Percentiles rank a stretch among this genome's conserved stretches.
phyloP scores from a whole-genome alignment of 208 protist genomes.

The Trypanosoma rangeli region DNA sequence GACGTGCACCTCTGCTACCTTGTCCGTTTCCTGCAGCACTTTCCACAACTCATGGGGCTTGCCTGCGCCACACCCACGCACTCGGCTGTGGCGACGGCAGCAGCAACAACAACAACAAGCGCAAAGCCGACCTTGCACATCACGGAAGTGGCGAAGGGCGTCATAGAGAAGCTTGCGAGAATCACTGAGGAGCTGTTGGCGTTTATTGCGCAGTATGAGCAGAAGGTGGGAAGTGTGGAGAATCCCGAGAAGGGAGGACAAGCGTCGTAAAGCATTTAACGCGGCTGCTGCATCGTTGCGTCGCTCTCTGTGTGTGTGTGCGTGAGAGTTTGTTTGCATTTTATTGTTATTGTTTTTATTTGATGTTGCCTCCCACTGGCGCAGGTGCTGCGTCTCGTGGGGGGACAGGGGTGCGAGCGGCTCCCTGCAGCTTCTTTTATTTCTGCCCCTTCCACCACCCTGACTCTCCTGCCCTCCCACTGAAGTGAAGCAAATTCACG shows the following conservation, averaged over 20 bases:
- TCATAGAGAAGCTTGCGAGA: slow-evolving; percentile 61
- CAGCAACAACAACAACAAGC: neutral
- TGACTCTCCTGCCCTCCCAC: neutral
- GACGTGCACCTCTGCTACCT: slow-evolving; percentile 70
- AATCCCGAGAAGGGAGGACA: neutral
- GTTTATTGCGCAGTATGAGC: slow-evolving; percentile 60
- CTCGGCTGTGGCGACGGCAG: no score
- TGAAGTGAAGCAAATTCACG: neutral
- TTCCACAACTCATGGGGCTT: slow-evolving; percentile 77
- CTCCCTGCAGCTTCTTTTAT: neutral
- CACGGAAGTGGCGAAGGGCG: slow-evolving; percentile 42
- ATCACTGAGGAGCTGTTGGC: slow-evolving; percentile 70
- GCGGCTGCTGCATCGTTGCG: neutral
- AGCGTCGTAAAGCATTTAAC: neutral
- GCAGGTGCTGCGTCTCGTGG: neutral
- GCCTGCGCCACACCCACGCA: slow-evolving; percentile 41
- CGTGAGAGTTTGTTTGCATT: neutral
- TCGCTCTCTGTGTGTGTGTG: neutral
- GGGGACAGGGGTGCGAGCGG: neutral
- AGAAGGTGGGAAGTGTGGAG: slow-evolving; percentile 19
- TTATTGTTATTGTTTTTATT: neutral
- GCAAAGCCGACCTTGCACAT: slow-evolving; percentile 35
- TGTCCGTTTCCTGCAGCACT: slow-evolving; percentile 79
- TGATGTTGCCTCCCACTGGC: neutral
- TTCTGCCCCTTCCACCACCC: neutral